phyloP scores from a whole-genome alignment of 108 stramenopile species.

The Nitzschia palea region DNA sequence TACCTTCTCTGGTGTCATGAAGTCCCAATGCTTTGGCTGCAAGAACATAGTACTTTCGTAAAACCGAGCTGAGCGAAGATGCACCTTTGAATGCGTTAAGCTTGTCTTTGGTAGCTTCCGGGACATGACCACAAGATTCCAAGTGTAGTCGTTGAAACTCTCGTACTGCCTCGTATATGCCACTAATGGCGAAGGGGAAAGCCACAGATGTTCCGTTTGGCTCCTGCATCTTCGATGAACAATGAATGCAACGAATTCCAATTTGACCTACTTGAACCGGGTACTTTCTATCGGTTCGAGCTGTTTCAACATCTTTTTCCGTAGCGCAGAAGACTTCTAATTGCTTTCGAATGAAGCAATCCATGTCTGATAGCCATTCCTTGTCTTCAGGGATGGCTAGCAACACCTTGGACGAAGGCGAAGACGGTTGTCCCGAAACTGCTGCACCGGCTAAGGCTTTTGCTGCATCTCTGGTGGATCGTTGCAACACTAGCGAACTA shows the following conservation, averaged over 20 bases:
- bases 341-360: conserved; percentile 76
- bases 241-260: conserved; percentile 84
- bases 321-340: conserved; percentile 81
- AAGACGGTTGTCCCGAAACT: conserved; percentile 20
- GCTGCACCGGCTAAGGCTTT: conserved; percentile 31
- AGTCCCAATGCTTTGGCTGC: conserved; percentile 79
- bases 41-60: conserved; percentile 78
- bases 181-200: conserved; percentile 77
- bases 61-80: conserved; percentile 72
- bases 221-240: conserved; percentile 37
- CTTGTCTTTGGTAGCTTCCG: conserved; percentile 43
- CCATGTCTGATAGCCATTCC: conserved; percentile 83
- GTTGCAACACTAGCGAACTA: conserved; percentile 27
- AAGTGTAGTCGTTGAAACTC: conserved; percentile 83
- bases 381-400: conserved; percentile 85
- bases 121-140: conserved; percentile 63
- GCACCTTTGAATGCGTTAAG: conserved; percentile 55
- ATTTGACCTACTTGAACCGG: conserved; percentile 75
- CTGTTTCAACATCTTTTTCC: conserved; percentile 56
- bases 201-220: conserved; percentile 51
- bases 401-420: conserved; percentile 63
- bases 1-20: conserved; percentile 68
- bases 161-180: conserved; percentile 81
- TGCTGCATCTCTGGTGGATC: conserved; percentile 42
- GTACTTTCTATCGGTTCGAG: conserved; percentile 61